These are phyloP conservation scores for Penicillium verhagenii DNA, from an alignment of 495 filamentous ascomycete species.

Conservation along the genomic window DNA sequence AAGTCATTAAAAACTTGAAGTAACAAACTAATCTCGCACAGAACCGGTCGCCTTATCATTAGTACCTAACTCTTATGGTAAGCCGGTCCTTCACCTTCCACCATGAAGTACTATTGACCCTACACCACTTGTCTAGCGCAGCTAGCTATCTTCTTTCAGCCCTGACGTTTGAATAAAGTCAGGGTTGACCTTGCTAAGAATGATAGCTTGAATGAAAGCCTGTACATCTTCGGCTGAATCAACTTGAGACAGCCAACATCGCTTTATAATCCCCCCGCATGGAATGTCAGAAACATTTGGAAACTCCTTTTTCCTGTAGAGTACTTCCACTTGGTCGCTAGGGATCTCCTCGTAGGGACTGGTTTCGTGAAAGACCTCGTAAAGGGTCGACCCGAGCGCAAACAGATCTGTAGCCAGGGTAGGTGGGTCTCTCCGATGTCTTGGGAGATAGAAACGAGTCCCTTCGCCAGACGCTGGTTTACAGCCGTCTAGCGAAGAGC, in stretches of 20 bases:
- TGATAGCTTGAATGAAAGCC: conserved; percentile 5
- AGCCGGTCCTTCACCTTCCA: too few species aligned
- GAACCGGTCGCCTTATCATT: too few species aligned
- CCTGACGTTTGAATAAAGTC: too few species aligned
- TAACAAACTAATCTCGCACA: too few species aligned
- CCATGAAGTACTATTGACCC: too few species aligned
- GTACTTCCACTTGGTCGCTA: conserved; percentile 26
- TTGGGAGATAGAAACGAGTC: conserved; percentile 21
- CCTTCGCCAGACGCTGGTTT: conserved; percentile 22
- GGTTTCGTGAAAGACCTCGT: conserved; percentile 20
- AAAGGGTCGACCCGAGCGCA: conserved; percentile 29
- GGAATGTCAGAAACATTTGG: conserved; percentile 21
- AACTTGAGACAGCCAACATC: conserved; percentile 20
- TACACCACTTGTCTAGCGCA: too few species aligned
- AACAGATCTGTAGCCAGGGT: conserved; percentile 22
- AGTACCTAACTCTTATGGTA: too few species aligned
- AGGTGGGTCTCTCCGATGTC: conserved; percentile 12
- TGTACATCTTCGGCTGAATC: conserved; percentile 18
- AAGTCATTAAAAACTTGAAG: too few species aligned
- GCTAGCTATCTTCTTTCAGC: too few species aligned
- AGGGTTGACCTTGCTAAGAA: too few species aligned
- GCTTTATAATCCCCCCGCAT: conserved; percentile 27
- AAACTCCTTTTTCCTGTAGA: conserved; percentile 20
- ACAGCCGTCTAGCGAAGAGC: conserved; percentile 28
- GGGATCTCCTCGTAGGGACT: conserved; percentile 24